These are phyloP conservation scores for Mitragyna speciosa DNA, from an alignment of 257 asterid genomes.

Conservation along the genomic window DNA sequence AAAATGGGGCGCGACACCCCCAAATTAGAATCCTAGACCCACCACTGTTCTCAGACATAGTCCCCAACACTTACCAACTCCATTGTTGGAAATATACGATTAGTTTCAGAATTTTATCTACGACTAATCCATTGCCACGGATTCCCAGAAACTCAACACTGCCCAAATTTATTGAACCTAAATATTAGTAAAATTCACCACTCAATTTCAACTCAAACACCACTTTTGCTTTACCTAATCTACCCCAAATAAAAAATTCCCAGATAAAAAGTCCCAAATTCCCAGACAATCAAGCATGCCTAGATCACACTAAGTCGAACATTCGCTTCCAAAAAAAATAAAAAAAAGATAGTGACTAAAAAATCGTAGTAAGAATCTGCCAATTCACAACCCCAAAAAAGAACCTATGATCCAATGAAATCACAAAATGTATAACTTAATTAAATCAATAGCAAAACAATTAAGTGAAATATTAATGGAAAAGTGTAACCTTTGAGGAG, in stretches of 20 bases:
- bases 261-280: neutral
- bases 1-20: no score
- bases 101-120: neutral
- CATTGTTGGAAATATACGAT: neutral
- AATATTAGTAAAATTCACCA: neutral
- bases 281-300: neutral
- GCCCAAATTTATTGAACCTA: neutral
- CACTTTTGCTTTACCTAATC: neutral
- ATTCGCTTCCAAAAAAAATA: neutral
- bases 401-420: neutral
- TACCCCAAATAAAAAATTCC: neutral
- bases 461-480: neutral
- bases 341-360: neutral
- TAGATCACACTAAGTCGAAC: neutral
- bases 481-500: conserved; percentile 59
- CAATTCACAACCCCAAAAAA: neutral
- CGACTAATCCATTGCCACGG: neutral
- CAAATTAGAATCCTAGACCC: no score
- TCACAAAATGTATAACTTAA: neutral
- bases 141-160: neutral
- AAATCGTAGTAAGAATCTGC: conserved; percentile 16
- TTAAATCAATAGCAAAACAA: neutral
- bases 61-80: neutral
- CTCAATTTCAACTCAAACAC: conserved; percentile 1
- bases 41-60: neutral